Conservation (phyloP, 2,329 filamentous ascomycete genomes). For the Aspergillus candidus region DNA sequence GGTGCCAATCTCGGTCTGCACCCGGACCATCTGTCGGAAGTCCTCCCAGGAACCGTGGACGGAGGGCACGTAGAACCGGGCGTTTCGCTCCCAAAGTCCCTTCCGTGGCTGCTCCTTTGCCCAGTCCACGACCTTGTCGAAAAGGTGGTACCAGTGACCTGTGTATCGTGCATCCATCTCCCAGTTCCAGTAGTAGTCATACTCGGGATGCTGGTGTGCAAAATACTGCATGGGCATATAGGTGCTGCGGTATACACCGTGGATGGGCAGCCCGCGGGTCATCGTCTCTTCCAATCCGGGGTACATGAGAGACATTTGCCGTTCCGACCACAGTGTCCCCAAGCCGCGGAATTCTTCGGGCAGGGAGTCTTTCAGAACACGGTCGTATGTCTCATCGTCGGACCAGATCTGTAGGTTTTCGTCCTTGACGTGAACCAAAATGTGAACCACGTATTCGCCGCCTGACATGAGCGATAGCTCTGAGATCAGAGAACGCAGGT, state of each 20-base stretch:
- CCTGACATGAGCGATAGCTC: slow-evolving; percentile 73
- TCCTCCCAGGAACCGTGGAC: slow-evolving; percentile 75
- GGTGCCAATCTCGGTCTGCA: slow-evolving; percentile 66
- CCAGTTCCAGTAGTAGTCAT: slow-evolving; percentile 82
- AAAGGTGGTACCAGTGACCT: slow-evolving; percentile 75
- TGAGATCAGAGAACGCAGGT: slow-evolving; percentile 72
- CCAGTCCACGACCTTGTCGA: slow-evolving; percentile 65
- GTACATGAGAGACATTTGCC: slow-evolving; percentile 87
- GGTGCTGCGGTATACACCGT: slow-evolving; percentile 86
- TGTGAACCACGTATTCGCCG: slow-evolving; percentile 75
- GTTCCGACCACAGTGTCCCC: slow-evolving; percentile 87
- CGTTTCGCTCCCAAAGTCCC: slow-evolving; percentile 73
- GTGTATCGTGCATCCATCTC: slow-evolving; percentile 76
- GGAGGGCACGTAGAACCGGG: slow-evolving; percentile 69
- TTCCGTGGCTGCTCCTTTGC: slow-evolving; percentile 68
- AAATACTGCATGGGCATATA: slow-evolving; percentile 96
- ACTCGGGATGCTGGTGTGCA: slow-evolving; percentile 71
- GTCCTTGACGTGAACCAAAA: slow-evolving; percentile 79
- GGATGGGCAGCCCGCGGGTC: slow-evolving; percentile 66
- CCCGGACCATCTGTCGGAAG: slow-evolving; percentile 69
- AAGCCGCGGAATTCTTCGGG: slow-evolving; percentile 80
- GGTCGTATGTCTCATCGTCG: slow-evolving; percentile 65
- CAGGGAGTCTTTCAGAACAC: slow-evolving; percentile 64
- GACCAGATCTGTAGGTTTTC: slow-evolving; percentile 74
- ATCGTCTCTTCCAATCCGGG: slow-evolving; percentile 78